phyloP scores from a whole-genome alignment of 257 asterid genomes.

The Solanum chmielewskii region DNA sequence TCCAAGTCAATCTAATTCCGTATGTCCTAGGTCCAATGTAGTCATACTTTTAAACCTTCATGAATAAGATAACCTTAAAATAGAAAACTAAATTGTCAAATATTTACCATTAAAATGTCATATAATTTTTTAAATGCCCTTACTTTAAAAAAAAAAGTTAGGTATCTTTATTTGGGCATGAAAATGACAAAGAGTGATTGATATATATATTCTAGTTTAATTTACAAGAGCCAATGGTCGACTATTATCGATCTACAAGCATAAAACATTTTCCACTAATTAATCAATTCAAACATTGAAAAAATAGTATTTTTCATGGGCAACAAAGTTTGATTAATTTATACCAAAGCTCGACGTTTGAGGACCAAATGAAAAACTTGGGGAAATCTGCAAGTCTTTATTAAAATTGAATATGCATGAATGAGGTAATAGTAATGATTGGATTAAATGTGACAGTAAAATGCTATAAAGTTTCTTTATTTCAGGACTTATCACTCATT shows the following conservation, averaged over 20 bases:
- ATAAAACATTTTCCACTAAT: neutral
- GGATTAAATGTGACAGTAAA: neutral
- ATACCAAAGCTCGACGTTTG: neutral
- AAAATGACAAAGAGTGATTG: neutral
- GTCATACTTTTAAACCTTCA: neutral
- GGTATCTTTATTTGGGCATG: neutral
- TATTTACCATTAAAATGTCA: neutral
- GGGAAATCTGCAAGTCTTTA: neutral
- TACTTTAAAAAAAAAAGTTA: neutral
- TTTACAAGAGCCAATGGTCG: neutral
- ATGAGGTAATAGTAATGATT: neutral
- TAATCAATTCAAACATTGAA: neutral
- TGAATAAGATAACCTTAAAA: neutral
- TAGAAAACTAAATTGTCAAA: neutral
- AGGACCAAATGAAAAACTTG: neutral
- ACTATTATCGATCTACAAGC: neutral
- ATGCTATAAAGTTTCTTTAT: neutral
- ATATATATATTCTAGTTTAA: neutral
- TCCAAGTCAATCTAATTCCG: neutral
- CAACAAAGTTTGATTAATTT: neutral
- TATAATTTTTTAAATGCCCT: neutral
- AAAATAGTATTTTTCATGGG: neutral
- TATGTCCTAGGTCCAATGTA: neutral
- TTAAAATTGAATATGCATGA: neutral
- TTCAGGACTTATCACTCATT: slow-evolving; percentile 9